These are phyloP conservation scores for Cyclotella sp. DNA, from an alignment of 108 stramenopile genomes.

Conservation along the genomic window DNA sequence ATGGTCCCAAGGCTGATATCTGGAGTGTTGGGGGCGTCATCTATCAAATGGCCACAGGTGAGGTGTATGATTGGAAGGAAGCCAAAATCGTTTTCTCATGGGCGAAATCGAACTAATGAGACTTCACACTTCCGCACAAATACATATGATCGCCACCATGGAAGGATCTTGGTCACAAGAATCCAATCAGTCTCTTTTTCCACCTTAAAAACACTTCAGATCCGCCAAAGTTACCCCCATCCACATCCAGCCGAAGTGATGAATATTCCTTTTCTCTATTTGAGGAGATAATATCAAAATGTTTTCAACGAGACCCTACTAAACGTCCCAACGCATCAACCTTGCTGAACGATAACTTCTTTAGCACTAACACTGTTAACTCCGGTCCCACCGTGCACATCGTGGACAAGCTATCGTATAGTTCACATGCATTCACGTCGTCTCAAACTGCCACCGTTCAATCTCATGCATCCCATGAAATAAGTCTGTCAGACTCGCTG, in stretches of 20 bases:
- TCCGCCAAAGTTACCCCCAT: constrained; percentile 55
- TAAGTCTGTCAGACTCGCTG: constrained; percentile 38
- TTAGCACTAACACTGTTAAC: constrained; percentile 7
- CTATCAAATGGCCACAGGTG: constrained; percentile 84
- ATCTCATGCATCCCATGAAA: background rate
- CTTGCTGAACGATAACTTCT: constrained; percentile 23
- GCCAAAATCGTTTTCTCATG: background rate
- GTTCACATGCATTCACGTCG: background rate
- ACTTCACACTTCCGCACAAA: too few relatives aligned
- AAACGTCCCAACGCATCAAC: constrained; percentile 63
- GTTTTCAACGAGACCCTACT: constrained; percentile 76
- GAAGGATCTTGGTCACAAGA: constrained; percentile 91
- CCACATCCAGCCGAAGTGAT: constrained; percentile 5
- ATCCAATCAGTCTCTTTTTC: constrained; percentile 90
- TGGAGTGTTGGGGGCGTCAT: constrained; percentile 92
- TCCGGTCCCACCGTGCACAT: background rate
- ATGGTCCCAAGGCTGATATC: constrained; percentile 86
- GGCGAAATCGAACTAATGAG: background rate
- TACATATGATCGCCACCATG: constrained; percentile 78
- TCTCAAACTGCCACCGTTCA: background rate
- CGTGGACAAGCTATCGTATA: background rate
- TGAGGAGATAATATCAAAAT: constrained; percentile 50
- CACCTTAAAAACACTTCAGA: constrained; percentile 67
- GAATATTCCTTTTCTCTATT: constrained; percentile 46
- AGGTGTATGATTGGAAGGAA: background rate